These are phyloP conservation scores for Guyanaporus albipodus DNA, from an alignment of 768 basidiomycete species.

Conservation along the genomic window DNA sequence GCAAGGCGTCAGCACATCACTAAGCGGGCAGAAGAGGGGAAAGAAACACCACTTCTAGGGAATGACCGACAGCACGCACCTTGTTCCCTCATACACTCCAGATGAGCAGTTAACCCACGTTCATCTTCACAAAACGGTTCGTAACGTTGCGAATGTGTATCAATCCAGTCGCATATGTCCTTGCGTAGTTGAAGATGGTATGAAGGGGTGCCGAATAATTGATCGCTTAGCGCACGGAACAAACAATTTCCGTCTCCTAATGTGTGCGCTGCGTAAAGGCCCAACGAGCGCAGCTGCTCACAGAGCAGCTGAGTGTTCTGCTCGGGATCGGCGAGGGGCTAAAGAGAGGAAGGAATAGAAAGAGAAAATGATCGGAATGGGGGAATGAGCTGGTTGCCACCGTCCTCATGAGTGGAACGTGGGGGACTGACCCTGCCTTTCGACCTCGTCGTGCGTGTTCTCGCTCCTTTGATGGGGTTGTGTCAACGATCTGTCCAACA, in stretches of 20 bases:
- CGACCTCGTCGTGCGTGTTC: slow-evolving; percentile 56
- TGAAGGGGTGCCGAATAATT: slow-evolving; percentile 72
- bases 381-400: slow-evolving; percentile 15
- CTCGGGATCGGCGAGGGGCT: slow-evolving; percentile 54
- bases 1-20: slow-evolving; percentile 13
- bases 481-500: slow-evolving; percentile 25
- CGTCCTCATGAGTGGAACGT: slow-evolving; percentile 20
- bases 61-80: slow-evolving; percentile 39
- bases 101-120: slow-evolving; percentile 67
- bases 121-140: slow-evolving; percentile 87
- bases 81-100: slow-evolving; percentile 74
- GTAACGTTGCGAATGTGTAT: slow-evolving; percentile 63
- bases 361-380: slow-evolving; percentile 13
- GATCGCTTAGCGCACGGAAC: slow-evolving; percentile 87
- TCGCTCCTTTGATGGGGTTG: slow-evolving; percentile 37
- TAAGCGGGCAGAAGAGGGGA: slow-evolving; percentile 10
- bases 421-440: slow-evolving; percentile 49
- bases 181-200: slow-evolving; percentile 64
- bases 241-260: slow-evolving; percentile 92
- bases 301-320: slow-evolving; percentile 64
- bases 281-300: slow-evolving; percentile 69
- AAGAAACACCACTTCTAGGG: not conserved
- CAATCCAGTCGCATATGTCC: slow-evolving; percentile 83
- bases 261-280: slow-evolving; percentile 84
- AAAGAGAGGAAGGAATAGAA: slow-evolving; percentile 1